Base-by-base conservation (phyloP, 2,329 filamentous ascomycete species). In the Diaporthe sp. region DNA sequence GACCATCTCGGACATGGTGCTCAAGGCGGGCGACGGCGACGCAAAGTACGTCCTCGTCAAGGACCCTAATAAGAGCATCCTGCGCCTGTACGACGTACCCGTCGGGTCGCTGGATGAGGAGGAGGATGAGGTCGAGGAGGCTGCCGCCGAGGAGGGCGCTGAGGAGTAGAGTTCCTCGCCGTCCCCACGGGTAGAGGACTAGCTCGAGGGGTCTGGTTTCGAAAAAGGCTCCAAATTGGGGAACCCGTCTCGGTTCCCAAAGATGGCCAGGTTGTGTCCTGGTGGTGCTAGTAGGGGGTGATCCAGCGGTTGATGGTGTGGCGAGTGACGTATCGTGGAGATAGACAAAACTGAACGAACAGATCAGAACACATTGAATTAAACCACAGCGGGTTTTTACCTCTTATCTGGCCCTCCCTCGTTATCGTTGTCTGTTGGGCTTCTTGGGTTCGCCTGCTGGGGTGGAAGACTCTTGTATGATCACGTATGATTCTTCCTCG, bases 61-160 rank as follows among this genome's bases (percentile, higher is more conserved):
- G 93, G 97, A 99, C 85, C 97, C 97, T 76, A 99, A 99, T 90
- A 98, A 98, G 92, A 92, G 94, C 75, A 95, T 98, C 78, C 92
- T 99, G 79, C 93, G 97, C 78, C 87, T 99, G 82, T 99, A 99
- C 88, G 93, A 96, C 84, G 94, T 99, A 10, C 97, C 97, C 2
- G 86, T 91, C 71, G 92, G 93, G 81, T 97, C 95, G 77, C 96
- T 98, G 83, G 97, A 98, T 81, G 96, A 98, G 81, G 94, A 96
- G 47, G 94, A 97, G 71, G 71, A 63, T 15, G 60, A 72, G 44
- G 47, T 28, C 22, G 94, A 94, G 76, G 89, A 89, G 67, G 89
- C 88, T 76, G 44, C 57, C 37, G 84, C 86, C 47, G 87, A 86
- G 49, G 87, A 86, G 58, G 88, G 88, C 79, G 89, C 88, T 72